Conservation (phyloP, 2,329 filamentous ascomycete genomes). For the Coleophoma cylindrospora region DNA sequence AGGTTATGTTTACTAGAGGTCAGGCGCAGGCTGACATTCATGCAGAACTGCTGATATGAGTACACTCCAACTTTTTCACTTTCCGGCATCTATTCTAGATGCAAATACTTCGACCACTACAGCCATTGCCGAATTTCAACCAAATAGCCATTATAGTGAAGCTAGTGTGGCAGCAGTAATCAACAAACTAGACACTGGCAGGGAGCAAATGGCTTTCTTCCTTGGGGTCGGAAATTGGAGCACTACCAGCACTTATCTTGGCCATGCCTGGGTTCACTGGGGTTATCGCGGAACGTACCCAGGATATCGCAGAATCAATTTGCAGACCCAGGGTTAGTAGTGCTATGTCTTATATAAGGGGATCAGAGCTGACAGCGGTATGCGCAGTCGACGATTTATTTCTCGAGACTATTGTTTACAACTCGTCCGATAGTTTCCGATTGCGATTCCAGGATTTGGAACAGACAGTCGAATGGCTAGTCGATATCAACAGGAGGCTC, state of each 20-base stretch:
- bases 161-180: conserved; percentile 50
- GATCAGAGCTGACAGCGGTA: too few relatives aligned
- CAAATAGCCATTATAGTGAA: conserved; percentile 30
- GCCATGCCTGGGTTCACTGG: conserved; percentile 60
- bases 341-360: conserved; percentile 36
- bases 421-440: conserved; percentile 38
- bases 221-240: conserved; percentile 37
- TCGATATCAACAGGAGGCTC: conserved; percentile 32
- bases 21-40: conserved; percentile 3
- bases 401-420: conserved; percentile 41
- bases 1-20: neutral
- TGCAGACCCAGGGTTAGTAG: conserved; percentile 34
- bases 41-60: conserved; percentile 35
- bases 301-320: conserved; percentile 4
- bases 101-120: conserved; percentile 43
- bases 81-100: conserved; percentile 48
- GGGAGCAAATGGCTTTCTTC: conserved; percentile 59
- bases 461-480: conserved; percentile 34
- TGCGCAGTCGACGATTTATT: conserved; percentile 44
- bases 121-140: conserved; percentile 44
- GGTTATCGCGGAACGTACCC: conserved; percentile 48
- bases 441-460: conserved; percentile 38
- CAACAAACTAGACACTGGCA: conserved; percentile 44
- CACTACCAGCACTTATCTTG: conserved; percentile 48
- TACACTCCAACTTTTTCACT: conserved; percentile 49